These are phyloP conservation scores for Camelina hispida DNA, from an alignment of 345 rosid species.

Conservation along the genomic window DNA sequence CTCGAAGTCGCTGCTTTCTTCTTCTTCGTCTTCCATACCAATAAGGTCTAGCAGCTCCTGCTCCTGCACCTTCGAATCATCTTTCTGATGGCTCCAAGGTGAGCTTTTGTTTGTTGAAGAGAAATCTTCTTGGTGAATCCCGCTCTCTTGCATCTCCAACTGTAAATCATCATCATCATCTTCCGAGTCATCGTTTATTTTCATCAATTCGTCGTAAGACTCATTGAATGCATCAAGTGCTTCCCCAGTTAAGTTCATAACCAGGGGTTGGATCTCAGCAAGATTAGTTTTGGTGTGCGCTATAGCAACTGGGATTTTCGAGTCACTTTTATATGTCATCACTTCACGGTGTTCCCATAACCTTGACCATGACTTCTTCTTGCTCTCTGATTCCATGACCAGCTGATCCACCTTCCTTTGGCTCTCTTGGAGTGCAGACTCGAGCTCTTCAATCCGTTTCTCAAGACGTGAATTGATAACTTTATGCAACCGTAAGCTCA, in stretches of 20 bases:
- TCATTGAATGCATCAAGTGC: conserved; percentile 83
- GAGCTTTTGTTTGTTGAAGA: conserved; percentile 41
- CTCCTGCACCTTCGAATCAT: conserved; percentile 13
- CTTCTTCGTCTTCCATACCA: conserved; percentile 39
- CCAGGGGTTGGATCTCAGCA: conserved; percentile 56
- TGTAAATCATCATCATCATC: conserved; percentile 55
- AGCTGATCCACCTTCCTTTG: conserved; percentile 59
- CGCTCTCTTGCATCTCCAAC: conserved; percentile 39
- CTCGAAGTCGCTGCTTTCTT: conserved; percentile 56
- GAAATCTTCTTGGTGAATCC: conserved; percentile 36
- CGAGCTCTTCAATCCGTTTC: conserved; percentile 71
- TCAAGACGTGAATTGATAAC: conserved; percentile 76
- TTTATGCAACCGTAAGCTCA: conserved; percentile 76
- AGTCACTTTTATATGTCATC: conserved; percentile 34
- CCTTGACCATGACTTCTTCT: conserved; percentile 46
- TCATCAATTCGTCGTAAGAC: conserved; percentile 68
- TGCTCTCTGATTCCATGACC: conserved; percentile 55
- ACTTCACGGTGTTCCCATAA: conserved; percentile 44
- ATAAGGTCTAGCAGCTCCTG: conserved; percentile 49
- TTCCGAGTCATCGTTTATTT: conserved; percentile 64
- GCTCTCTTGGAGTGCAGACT: conserved; percentile 74
- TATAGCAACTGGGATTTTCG: conserved; percentile 40
- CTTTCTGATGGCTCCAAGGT: conserved; percentile 36
- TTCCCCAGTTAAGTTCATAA: conserved; percentile 75
- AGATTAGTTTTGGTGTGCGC: conserved; percentile 40